phyloP scores from a whole-genome alignment of 495 filamentous ascomycete genomes.

The Geopyxis carbonaria region DNA sequence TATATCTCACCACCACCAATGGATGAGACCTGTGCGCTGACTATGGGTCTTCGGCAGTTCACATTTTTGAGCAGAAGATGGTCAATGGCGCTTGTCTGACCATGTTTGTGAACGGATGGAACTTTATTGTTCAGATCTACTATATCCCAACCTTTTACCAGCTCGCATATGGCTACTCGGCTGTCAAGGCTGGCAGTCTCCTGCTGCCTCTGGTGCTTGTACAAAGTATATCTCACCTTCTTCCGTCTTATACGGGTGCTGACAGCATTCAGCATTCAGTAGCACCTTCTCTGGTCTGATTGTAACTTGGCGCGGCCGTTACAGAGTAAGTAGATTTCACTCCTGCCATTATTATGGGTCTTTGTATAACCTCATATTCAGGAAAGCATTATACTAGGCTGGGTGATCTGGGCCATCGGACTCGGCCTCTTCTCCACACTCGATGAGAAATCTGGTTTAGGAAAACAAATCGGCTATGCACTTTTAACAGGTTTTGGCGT shows the following conservation, averaged over 20 bases:
- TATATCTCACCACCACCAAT: conserved; percentile 9
- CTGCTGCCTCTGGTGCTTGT: conserved; percentile 36
- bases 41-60: conserved; percentile 26
- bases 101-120: conserved; percentile 41
- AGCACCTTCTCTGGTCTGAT: conserved; percentile 37
- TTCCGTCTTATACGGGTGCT: background rate
- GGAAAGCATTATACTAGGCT: conserved; percentile 37
- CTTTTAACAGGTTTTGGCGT: conserved; percentile 37
- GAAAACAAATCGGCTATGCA: conserved; percentile 38
- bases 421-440: conserved; percentile 38
- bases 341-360: background rate
- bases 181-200: conserved; percentile 35
- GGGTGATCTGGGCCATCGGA: conserved; percentile 36
- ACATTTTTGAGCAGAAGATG: conserved; percentile 35
- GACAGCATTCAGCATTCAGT: conserved; percentile 25
- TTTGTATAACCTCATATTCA: background rate
- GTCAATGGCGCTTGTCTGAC: conserved; percentile 37
- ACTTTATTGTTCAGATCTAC: conserved; percentile 37
- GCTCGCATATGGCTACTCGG: conserved; percentile 36
- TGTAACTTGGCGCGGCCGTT: conserved; percentile 37
- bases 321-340: conserved; percentile 24
- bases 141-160: conserved; percentile 42
- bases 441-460: conserved; percentile 32
- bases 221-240: conserved; percentile 28
- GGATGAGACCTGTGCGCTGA: background rate